These are phyloP conservation scores for Triangularia setosa DNA, from an alignment of 2,329 filamentous ascomycete species.

Conservation along the genomic window DNA sequence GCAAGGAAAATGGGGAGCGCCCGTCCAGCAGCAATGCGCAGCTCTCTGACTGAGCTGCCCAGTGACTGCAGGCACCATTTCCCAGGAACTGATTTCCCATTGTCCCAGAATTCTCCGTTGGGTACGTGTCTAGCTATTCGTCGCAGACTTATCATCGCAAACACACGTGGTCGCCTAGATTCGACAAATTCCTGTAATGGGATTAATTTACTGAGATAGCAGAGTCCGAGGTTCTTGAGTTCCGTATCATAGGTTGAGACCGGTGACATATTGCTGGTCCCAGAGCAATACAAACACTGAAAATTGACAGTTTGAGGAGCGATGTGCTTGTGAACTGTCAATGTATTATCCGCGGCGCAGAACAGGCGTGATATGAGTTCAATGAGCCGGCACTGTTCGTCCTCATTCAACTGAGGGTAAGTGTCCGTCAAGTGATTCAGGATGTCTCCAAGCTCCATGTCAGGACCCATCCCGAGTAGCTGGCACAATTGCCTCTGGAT, in stretches of 20 bases:
- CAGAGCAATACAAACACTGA: conserved; percentile 21
- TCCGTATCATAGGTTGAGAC: not conserved
- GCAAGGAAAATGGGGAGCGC: conserved; percentile 51
- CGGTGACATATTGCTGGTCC: not conserved
- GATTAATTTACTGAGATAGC: conserved; percentile 45
- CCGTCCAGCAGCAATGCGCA: conserved; percentile 75
- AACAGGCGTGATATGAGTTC: conserved; percentile 52
- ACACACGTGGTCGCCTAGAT: conserved; percentile 60
- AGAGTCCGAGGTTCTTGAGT: conserved; percentile 6
- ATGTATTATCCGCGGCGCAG: conserved; percentile 50
- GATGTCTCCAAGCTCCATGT: conserved; percentile 15
- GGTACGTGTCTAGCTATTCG: conserved; percentile 65
- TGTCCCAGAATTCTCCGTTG: conserved; percentile 56
- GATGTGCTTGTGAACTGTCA: conserved; percentile 28
- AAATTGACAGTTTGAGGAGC: conserved; percentile 1
- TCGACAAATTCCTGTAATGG: conserved; percentile 44
- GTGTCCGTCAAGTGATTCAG: not conserved
- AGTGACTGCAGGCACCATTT: conserved; percentile 80
- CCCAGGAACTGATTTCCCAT: conserved; percentile 65
- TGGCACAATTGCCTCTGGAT: conserved; percentile 4
- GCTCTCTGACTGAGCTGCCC: conserved; percentile 77
- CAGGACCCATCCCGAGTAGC: conserved; percentile 4
- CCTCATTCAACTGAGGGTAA: conserved; percentile 23
- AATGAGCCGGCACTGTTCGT: conserved; percentile 26
- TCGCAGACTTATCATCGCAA: conserved; percentile 68